Evolutionary conservation across 2,329 filamentous ascomycete species (phyloP), one percentile per base, ranked within the genome.

Genomic region (Hymenotorrendiella dingleyae): DNA sequence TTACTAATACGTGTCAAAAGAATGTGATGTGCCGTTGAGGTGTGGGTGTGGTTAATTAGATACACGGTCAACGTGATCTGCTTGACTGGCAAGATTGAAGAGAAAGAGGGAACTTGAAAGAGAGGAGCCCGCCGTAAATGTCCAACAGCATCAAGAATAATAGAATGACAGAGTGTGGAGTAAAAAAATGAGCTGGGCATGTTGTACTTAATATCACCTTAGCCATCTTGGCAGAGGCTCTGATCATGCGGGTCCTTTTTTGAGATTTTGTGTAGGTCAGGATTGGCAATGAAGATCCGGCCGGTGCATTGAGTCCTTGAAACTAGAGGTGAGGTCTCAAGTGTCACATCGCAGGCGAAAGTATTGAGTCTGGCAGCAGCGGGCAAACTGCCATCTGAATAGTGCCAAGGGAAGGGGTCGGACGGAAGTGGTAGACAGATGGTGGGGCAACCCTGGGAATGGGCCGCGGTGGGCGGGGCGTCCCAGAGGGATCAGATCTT

Each of bases 1-100:
- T n/a, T n/a, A n/a, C n/a, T n/a, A n/a, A n/a, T n/a, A n/a, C n/a
- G n/a, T n/a, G n/a, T n/a, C 43, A 48, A 45, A 41, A 44, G 45
- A 52, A 50, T 49, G 54, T 42, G 45, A 53, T 26, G 50, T 54
- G n/a, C 58, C 58, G 58, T 61, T 41, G 56, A 60, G 59, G 58
- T 50, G 58, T 58, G 43, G 23, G 39, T 36, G 42, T 49, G 36
- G 36, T 40, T 38, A 57, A 55, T 54, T 54, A 58, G 56, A 62
- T 58, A 43, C 59, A 58, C 59, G 59, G 42, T 62, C 59, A 58
- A 62, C 59, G 59, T 56, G 58, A 60, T 61, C 59, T 59, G 47
- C 56, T 62, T 58, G 57, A 57, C 58, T 54, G 52, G 55, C 54
- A 60, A 62, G 56, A 52, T 46, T 45, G 50, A 52, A 50, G 47